Base-by-base conservation (phyloP, 768 basidiomycete genomes). In the Polyporus arcularius region DNA sequence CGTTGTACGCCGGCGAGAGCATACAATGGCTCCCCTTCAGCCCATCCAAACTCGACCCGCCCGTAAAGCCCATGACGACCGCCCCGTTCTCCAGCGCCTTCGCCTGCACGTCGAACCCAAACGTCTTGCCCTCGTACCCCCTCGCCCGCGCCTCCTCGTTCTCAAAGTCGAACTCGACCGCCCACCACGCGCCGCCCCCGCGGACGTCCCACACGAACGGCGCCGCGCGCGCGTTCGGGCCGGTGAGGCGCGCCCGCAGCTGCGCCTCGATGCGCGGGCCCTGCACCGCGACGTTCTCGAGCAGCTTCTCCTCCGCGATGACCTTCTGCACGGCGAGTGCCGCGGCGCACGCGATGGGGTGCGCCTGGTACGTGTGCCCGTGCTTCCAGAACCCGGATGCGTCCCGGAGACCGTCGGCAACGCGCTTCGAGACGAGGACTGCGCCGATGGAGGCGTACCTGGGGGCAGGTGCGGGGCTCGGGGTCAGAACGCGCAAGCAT, bases 401-500 rank as follows among this genome's bases (percentile, higher is more conserved):
- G 60, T 79, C 82, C 14, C 82, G 79, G 60, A 96, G 82, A 11
- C 87, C 92, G 57, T 85, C 79, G 1, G 87, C 86, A 35, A 96
- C 82, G 62, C 80, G 81, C 64, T 86, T 82, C 30, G 85, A 88
- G 70, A 96, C 81, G 47, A 96, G 81, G 9, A 93, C 79, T 0
- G 92, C 94, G 26, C 91, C 92, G 58, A 96, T 91, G 38, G 89
- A 78, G 14, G 85, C 88, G 74, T 92, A 94, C 26, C 91, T 92
- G 65, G 42, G 26, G 28, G 26, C 15, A 16, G 50, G 52, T 63
- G 21, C 18, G 50, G 2, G 18, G 18, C 7, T 16, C 5, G 18
- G 48, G 39, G 28, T 11, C 5, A 32, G 28, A 7, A 42, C 2
- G 35, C 35, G 35, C 35, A 35, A 11, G 35, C 35, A 35, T 35